Evolutionary conservation across 495 filamentous ascomycete genomes (phyloP), one percentile per base, ranked within the genome.

Genomic region (Acidomyces sp.): DNA sequence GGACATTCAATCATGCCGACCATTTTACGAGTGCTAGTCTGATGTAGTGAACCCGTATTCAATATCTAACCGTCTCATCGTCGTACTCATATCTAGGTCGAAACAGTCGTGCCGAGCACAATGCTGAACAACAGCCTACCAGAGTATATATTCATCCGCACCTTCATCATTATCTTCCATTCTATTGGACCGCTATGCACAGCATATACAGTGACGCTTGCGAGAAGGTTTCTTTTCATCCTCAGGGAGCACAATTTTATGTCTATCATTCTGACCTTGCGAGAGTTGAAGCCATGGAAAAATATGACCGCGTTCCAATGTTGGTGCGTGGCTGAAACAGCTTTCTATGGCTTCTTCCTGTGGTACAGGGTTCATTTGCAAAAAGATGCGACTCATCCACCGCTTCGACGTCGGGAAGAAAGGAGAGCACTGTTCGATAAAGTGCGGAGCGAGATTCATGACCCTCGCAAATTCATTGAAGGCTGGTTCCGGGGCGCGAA

Each of bases 401-500:
- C 65, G 2, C 47, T 61, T 1, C 57, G 65, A 4, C 37, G 62
- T 3, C 61, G 53, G 60, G 33, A 56, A 29, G 37, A 64, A 24
- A 55, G 69, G 9, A 46, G 56, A 36, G 63, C 54, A 6, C 63
- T 84, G 0, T 79, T 80, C 50, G 46, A 58, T 33, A 60, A 64
- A 34, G 77, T 74, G 57, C 55, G 62, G 17, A 60, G 56, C 7
- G 73, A 70, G 46, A 65, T 78, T 15, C 54, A 68, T 0, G 67
- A 80, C 44, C 56, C 60, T 16, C 66, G 72, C 39, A 56, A 50
- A 24, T 84, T 80, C 51, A 52, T 82, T 26, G 55, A 52, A 24
- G 62, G 62, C 28, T 84, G 79, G 79, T 80, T 81, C 51, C 65
- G 75, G 12, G 69, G 66, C 21, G 73, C 75, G n/a, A 58, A 66